These are phyloP conservation scores for Cyanidioschyzon merolae DNA, from an alignment of 23 red algal genomes.

Conservation along the genomic window DNA sequence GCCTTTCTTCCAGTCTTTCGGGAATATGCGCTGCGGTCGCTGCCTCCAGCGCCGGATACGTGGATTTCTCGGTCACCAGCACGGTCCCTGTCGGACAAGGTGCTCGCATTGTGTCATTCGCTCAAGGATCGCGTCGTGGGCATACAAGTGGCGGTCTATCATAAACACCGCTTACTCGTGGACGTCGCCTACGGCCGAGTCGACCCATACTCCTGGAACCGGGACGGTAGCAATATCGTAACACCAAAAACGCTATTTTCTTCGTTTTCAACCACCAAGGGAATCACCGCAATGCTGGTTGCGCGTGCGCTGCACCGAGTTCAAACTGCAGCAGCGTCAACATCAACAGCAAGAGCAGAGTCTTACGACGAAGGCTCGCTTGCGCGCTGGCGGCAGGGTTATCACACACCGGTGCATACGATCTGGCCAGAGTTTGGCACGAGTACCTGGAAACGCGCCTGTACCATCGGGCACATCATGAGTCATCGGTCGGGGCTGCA, in stretches of 20 bases:
- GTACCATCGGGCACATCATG: slow-evolving; percentile 39
- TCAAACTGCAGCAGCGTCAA: neutral
- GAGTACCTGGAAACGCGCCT: slow-evolving; percentile 21
- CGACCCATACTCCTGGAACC: slow-evolving; percentile 24
- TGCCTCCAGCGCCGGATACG: neutral
- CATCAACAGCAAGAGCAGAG: neutral
- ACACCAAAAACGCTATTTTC: slow-evolving; percentile 51
- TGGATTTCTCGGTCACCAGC: neutral
- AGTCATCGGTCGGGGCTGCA: slow-evolving; percentile 50
- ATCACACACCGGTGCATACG: neutral
- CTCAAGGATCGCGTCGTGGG: slow-evolving; percentile 40
- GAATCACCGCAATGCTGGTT: slow-evolving; percentile 41
- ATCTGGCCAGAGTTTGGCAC: slow-evolving; percentile 58
- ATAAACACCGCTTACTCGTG: slow-evolving; percentile 34
- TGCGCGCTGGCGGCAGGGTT: neutral
- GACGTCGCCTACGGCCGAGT: slow-evolving; percentile 35
- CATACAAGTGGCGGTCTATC: slow-evolving; percentile 52
- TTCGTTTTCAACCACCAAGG: slow-evolving; percentile 54
- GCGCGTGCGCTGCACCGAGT: slow-evolving; percentile 13
- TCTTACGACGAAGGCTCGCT: too few relatives aligned
- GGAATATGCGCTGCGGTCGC: slow-evolving; percentile 33
- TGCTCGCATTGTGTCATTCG: slow-evolving; percentile 1
- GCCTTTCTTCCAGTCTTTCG: slow-evolving; percentile 38
- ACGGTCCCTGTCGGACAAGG: slow-evolving; percentile 1
- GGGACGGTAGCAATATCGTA: slow-evolving; percentile 10